A percentile compares a stretch with the other conserved stretches of the same genome.
These are phyloP conservation scores for Cyclanthera cordifolia DNA, from an alignment of 306 rosid genomes.

Conservation along the genomic window DNA sequence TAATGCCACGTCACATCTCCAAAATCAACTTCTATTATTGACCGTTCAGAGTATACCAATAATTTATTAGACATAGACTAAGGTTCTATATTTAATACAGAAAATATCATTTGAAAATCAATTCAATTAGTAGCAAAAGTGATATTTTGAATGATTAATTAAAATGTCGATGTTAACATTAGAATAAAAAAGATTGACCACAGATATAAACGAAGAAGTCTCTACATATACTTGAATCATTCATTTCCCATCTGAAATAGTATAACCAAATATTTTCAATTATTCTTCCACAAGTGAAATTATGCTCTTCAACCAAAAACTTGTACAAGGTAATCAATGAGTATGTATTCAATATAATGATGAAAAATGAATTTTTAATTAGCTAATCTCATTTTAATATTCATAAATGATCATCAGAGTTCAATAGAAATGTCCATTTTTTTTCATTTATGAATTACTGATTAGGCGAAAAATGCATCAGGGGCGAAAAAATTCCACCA, in stretches of 20 bases:
- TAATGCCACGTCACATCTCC: neutral
- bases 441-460: too few relatives aligned
- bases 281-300: neutral
- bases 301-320: neutral
- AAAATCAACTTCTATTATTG: neutral
- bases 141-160: neutral
- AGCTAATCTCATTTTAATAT: neutral
- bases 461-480: too few relatives aligned
- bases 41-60: neutral
- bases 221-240: neutral
- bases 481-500: too few relatives aligned
- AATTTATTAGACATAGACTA: neutral
- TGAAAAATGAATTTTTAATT: neutral
- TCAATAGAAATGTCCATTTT: too few relatives aligned
- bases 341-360: neutral
- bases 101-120: neutral
- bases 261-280: neutral
- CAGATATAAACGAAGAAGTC: neutral
- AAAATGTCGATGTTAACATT: neutral
- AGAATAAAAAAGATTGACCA: neutral
- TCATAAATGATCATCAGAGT: too few relatives aligned
- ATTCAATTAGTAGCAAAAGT: neutral
- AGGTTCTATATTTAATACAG: neutral
- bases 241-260: neutral
- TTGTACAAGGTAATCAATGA: neutral